A percentile compares a stretch with the other conserved stretches of the same genome.
These are phyloP conservation scores for Cladosporium sp. DNA, from an alignment of 2,329 filamentous ascomycete genomes.

Conservation along the genomic window DNA sequence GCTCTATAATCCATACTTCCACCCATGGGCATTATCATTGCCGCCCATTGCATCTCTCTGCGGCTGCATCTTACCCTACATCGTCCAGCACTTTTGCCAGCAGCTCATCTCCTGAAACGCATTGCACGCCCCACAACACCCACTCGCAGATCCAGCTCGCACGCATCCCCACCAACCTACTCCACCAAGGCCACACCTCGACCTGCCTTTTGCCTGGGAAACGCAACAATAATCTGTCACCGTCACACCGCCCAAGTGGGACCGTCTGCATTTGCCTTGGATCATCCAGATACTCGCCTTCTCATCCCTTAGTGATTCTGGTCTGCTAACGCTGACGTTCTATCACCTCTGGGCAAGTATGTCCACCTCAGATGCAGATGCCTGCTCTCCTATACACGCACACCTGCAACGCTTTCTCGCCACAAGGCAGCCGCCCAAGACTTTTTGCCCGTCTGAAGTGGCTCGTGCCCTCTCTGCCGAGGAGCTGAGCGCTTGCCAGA, in stretches of 20 bases:
- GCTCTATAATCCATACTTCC: no score
- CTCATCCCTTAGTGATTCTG: background rate
- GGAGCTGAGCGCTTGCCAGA: constrained; percentile 35
- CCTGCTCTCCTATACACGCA: background rate
- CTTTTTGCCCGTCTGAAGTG: constrained; percentile 51
- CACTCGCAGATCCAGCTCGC: no score
- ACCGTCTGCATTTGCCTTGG: background rate
- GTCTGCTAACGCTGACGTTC: no score
- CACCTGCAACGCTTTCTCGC: constrained; percentile 7
- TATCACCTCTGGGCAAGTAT: no score
- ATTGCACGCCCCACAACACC: no score
- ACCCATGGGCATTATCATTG: no score
- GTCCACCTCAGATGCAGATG: background rate
- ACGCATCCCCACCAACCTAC: no score
- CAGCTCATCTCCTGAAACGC: constrained; percentile 3
- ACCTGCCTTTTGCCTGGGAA: no score
- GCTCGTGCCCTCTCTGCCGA: constrained; percentile 40
- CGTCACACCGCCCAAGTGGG: no score
- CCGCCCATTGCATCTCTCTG: no score
- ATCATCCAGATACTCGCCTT: background rate
- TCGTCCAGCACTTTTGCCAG: background rate
- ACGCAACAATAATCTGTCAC: no score
- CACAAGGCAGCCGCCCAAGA: constrained; percentile 42
- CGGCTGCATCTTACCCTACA: background rate
- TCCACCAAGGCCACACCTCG: no score